Evolutionary conservation across 1,139 yeast species (phyloP).

Genomic region (Zygosaccharomyces sapae): DNA sequence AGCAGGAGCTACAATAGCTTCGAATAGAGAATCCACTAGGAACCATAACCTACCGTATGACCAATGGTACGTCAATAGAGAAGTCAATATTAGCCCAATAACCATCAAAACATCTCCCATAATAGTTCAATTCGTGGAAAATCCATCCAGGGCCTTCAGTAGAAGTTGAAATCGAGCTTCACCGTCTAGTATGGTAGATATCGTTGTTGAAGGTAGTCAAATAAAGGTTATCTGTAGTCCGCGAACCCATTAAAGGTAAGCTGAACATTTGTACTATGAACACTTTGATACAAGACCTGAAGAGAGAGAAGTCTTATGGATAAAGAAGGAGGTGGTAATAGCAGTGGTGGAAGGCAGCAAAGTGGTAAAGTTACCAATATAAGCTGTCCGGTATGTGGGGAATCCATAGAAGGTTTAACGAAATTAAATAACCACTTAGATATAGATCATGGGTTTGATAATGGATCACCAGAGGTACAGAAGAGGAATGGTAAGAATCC

Average conservation of each 20-base stretch:
- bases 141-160: slow-evolving; percentile 1
- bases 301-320: neutral
- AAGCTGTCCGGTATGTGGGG: slow-evolving; percentile 68
- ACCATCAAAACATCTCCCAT: slow-evolving; percentile 14
- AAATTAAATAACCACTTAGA: slow-evolving; percentile 73
- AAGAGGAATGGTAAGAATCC: slow-evolving; percentile 7
- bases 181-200: neutral
- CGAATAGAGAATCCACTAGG: slow-evolving; percentile 13
- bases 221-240: neutral
- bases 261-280: neutral
- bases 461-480: slow-evolving; percentile 20
- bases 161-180: neutral
- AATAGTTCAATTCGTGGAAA: neutral
- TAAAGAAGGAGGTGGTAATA: neutral
- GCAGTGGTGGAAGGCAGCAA: neutral
- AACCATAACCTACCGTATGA: slow-evolving; percentile 16
- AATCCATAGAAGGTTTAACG: slow-evolving; percentile 50
- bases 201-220: neutral
- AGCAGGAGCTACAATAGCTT: slow-evolving; percentile 8
- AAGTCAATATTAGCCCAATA: slow-evolving; percentile 5
- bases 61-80: slow-evolving; percentile 11
- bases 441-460: slow-evolving; percentile 50
- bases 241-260: neutral
- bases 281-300: neutral
- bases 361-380: slow-evolving; percentile 5